Percentiles rank a stretch among this genome's conserved stretches.
These are phyloP conservation scores for Rutstroemia sp. DNA, from an alignment of 2,329 filamentous ascomycete genomes.

Conservation along the genomic window DNA sequence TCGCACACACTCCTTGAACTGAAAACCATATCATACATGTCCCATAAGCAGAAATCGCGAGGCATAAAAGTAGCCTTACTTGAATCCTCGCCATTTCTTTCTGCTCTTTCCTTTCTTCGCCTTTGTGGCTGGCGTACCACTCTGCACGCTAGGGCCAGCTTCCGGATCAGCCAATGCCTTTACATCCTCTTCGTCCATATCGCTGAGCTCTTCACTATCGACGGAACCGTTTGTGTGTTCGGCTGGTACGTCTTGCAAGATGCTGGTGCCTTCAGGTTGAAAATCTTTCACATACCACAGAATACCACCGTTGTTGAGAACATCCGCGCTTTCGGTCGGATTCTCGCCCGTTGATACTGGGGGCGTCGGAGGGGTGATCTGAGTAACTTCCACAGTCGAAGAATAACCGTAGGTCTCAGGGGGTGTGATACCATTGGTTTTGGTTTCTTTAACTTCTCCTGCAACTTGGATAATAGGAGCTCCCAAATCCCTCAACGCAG, in stretches of 20 bases:
- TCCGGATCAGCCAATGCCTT: slow-evolving; percentile 50
- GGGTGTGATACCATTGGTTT: slow-evolving; percentile 30
- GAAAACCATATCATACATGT: slow-evolving; percentile 6
- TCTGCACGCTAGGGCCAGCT: slow-evolving; percentile 12
- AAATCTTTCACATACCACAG: slow-evolving; percentile 84
- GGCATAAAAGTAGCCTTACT: not conserved
- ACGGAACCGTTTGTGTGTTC: slow-evolving; percentile 62
- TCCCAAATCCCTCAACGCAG: slow-evolving; percentile 23
- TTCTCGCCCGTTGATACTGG: slow-evolving; percentile 55
- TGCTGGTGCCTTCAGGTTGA: slow-evolving; percentile 71
- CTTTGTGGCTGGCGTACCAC: slow-evolving; percentile 13
- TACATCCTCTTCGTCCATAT: slow-evolving; percentile 86
- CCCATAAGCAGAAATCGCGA: not conserved
- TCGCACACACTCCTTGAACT: slow-evolving; percentile 4
- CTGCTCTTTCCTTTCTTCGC: slow-evolving; percentile 23
- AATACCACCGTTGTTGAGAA: slow-evolving; percentile 65
- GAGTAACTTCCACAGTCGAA: slow-evolving; percentile 13
- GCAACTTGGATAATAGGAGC: slow-evolving; percentile 11
- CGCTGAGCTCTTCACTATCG: slow-evolving; percentile 82
- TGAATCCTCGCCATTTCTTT: slow-evolving; percentile 18
- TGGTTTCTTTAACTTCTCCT: slow-evolving; percentile 22
- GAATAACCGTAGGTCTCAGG: slow-evolving; percentile 42
- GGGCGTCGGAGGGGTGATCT: slow-evolving; percentile 50
- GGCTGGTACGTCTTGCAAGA: slow-evolving; percentile 43
- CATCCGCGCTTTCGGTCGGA: slow-evolving; percentile 10